phyloP scores from a whole-genome alignment of 495 filamentous ascomycete genomes.

The Talaromyces trachyspermus region DNA sequence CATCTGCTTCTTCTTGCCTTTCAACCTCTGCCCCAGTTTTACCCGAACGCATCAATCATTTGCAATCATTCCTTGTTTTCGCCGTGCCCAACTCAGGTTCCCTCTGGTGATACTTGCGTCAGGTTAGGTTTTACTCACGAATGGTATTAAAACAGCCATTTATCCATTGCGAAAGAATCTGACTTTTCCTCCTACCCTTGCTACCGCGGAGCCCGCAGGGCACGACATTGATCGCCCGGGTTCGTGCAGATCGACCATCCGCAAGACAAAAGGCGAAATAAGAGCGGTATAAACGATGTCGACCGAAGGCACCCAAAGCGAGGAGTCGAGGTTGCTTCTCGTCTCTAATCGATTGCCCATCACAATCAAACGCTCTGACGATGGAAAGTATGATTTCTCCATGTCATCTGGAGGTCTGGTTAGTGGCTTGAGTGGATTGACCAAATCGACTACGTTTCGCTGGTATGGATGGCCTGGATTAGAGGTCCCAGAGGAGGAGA shows the following conservation, averaged over 20 bases:
- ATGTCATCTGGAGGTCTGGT: slow-evolving; percentile 90
- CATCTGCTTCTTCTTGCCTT: too few species aligned
- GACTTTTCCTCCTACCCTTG: too few species aligned
- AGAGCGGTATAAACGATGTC: too few species aligned
- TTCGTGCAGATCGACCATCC: neutral
- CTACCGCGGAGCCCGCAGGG: neutral
- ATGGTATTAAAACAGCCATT: too few species aligned
- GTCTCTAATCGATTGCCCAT: slow-evolving; percentile 82
- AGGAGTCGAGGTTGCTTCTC: slow-evolving; percentile 49
- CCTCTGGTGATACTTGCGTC: neutral
- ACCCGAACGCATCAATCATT: neutral
- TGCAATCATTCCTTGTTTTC: slow-evolving; percentile 5
- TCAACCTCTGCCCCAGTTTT: neutral
- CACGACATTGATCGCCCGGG: neutral
- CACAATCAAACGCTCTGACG: slow-evolving; percentile 73
- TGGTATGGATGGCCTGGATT: slow-evolving; percentile 91
- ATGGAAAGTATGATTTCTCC: slow-evolving; percentile 64
- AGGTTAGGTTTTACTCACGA: too few species aligned
- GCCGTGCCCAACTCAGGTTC: too few species aligned
- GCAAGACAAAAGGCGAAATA: neutral
- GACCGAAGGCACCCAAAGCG: neutral
- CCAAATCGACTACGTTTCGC: slow-evolving; percentile 73
- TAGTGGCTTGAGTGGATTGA: slow-evolving; percentile 72
- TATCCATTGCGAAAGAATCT: too few species aligned
- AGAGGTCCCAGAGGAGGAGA: slow-evolving; percentile 58